Base-by-base conservation (phyloP, 176 grass and related monocot species). In the Aegilops umbellulata region DNA sequence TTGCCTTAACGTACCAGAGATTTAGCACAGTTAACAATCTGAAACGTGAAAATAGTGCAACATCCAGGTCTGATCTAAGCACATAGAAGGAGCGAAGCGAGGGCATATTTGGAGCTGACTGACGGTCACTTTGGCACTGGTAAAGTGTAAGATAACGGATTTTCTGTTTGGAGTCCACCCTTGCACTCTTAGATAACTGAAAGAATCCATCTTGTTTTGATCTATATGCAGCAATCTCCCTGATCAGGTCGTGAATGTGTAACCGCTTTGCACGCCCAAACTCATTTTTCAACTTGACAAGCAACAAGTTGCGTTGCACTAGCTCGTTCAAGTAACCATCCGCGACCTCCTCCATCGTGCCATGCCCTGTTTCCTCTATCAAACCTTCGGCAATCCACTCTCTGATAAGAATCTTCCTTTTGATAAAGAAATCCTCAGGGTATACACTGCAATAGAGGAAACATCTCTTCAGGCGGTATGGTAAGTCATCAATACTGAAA, bases 371-470 rank as follows among this genome's bases (percentile, higher is more conserved):
- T 51, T 75, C 71, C 16, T 78, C 30, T 7, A 92, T 36, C 62
- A 86, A 86, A 17, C 78, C 81, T 79, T 92, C 65, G 2, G 87
- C 78, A 7, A 89, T 44, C 90, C 78, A 92, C 10, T 23, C 1
- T 29, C 79, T 83, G 6, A 87, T 89, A 2, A 89, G 17, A 81
- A 60, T 83, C 69, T 89, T 89, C 29, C 79, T 87, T 46, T 67
- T 74, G 30, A 92, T 39, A 19, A 26, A 31, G 26, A 41, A 38
- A 86, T 77, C 82, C 38, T 83, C 83, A 9, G 83, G 90, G 57
- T 83, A 86, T 22, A 84, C 44, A 38, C 73, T 80, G 26, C 90
- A 92, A 12, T 87, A 76, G 26, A 92, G 29, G 20, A 92, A 89
- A 65, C 87, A 92, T n/a, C 76, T 87, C 24, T 89, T 84, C 4